Evolutionary conservation across 2,329 filamentous ascomycete species (phyloP), one percentile per base, ranked within the genome.

Genomic region (Phyllachora maydis): DNA sequence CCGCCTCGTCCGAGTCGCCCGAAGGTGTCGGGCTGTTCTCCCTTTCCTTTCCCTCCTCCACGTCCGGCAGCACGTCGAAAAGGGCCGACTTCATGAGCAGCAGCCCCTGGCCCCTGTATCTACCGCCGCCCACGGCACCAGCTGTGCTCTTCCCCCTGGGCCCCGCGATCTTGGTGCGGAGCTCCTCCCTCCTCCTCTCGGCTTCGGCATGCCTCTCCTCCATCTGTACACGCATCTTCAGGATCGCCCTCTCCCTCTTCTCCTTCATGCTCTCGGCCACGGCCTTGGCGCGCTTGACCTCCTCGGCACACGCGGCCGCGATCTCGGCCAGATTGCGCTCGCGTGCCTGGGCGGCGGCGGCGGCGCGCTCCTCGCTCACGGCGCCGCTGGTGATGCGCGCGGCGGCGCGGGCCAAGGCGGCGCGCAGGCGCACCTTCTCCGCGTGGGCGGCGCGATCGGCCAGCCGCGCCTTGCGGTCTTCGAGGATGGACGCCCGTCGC

Each of bases 291-390:
- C 76, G 63, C 40, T 75, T 70, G 10, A 88, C 78, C 42, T 88
- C 78, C 44, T 82, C 77, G 11, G 78, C 78, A 40, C 78, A 85
- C 29, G 67, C 62, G 23, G 77, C 74, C 4, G 78, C 75, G 20
- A 85, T 82, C 42, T 83, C 77, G 6, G 75, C 77, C 11, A 88
- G 49, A 35, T 83, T 79, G 35, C 74, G 74, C 49, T 85, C 75
- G 28, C 79, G 63, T 1, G 77, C 73, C 32, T 79, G 64, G 31
- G 81, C 69, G 4, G 77, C 78, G 5, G 78, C 78, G 28, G 82
- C 49, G 4, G 77, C 75, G 23, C 73, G 60, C 45, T 83, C 76
- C 42, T 85, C 77, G 21, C 70, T 76, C n/a, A n/a, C n/a, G n/a
- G n/a, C n/a, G 26, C 68, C 59, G 3, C 63, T 66, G 16, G 52